phyloP scores from a whole-genome alignment of 2,329 filamentous ascomycete species.

The Penicillium sclerotiorum region DNA sequence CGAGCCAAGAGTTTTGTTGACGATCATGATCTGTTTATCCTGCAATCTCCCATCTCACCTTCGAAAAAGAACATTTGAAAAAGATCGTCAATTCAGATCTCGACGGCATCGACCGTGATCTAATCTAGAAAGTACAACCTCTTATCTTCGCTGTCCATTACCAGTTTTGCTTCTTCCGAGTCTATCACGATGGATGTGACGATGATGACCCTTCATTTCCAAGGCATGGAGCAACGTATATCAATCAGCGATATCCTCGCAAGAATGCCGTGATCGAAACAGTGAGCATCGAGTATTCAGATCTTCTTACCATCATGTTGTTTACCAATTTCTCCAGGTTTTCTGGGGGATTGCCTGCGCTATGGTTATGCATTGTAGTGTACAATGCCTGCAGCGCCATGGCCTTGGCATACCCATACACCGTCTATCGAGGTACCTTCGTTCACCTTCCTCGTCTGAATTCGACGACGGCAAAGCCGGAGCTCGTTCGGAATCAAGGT shows the following conservation, averaged over 20 bases:
- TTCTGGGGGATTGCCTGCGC: slow-evolving; percentile 1
- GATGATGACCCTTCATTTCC: slow-evolving; percentile 5
- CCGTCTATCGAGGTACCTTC: slow-evolving; percentile 18
- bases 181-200: too few relatives aligned
- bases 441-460: slow-evolving; percentile 13
- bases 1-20: slow-evolving; percentile 7
- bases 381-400: slow-evolving; percentile 7
- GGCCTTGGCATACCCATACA: slow-evolving; percentile 10
- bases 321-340: slow-evolving; percentile 6
- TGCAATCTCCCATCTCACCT: not conserved
- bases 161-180: slow-evolving; percentile 4
- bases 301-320: slow-evolving; percentile 3
- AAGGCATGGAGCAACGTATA: slow-evolving; percentile 6
- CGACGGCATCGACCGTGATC: slow-evolving; percentile 8
- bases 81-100: slow-evolving; percentile 1
- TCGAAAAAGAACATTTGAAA: too few relatives aligned
- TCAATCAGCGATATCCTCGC: slow-evolving; percentile 9
- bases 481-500: slow-evolving; percentile 13
- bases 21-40: slow-evolving; percentile 9
- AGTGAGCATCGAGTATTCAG: slow-evolving; percentile 5
- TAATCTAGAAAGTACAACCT: slow-evolving; percentile 10
- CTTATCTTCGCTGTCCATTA: slow-evolving; percentile 1
- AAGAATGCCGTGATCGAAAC: not conserved
- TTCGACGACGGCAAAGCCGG: slow-evolving; percentile 3
- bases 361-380: slow-evolving; percentile 7